Evolutionary conservation across 805 yeast genomes (phyloP).

Genomic region (Lachancea sp.): DNA sequence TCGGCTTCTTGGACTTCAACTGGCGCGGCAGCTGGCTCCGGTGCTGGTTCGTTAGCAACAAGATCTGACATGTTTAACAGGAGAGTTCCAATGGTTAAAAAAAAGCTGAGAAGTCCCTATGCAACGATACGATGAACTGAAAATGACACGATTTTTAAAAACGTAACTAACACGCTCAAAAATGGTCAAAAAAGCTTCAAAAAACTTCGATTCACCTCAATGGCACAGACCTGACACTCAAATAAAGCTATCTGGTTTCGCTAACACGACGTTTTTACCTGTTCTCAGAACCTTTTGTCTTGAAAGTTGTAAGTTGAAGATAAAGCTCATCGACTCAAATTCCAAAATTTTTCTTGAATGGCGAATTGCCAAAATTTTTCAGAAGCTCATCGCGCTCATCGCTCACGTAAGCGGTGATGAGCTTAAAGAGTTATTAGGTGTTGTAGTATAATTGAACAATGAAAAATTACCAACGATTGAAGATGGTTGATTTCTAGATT

Average conservation of each 20-base stretch:
- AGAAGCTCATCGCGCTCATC: background rate
- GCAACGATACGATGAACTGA: too few species aligned
- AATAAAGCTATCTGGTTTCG: too few species aligned
- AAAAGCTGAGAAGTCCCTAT: too few species aligned
- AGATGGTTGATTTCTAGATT: background rate
- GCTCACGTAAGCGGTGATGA: background rate
- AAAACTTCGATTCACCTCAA: too few species aligned
- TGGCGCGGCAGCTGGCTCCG: slow-evolving; percentile 1
- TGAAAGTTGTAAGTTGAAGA: background rate
- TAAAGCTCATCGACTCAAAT: background rate
- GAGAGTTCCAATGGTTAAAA: too few species aligned
- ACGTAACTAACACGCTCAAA: slow-evolving; percentile 4
- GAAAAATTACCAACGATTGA: background rate
- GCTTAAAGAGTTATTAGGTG: too few species aligned
- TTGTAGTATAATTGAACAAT: too few species aligned
- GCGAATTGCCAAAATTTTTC: background rate
- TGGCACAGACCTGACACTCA: too few species aligned
- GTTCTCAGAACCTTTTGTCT: background rate
- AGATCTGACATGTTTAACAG: background rate
- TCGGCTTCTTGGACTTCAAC: slow-evolving; percentile 12
- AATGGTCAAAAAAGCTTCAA: too few species aligned
- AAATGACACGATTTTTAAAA: too few species aligned
- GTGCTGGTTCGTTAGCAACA: background rate
- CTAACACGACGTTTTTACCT: background rate
- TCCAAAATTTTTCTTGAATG: background rate